Evolutionary conservation across 2,329 filamentous ascomycete species (phyloP).

Genomic region (Fusarium xyrophilum): DNA sequence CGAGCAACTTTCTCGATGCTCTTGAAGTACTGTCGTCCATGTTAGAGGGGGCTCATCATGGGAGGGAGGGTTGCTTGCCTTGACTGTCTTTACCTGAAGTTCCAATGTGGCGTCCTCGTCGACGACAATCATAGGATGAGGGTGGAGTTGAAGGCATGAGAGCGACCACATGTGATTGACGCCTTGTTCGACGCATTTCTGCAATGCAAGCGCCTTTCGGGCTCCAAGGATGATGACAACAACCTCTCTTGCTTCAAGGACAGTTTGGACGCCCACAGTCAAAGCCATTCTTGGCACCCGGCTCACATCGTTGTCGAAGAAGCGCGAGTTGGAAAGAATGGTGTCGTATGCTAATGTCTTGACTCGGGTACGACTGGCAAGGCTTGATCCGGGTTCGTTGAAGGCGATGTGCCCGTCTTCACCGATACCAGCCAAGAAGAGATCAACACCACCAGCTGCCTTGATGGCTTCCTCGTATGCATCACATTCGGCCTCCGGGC

Average conservation of each 20-base stretch:
- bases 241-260: conserved; percentile 81
- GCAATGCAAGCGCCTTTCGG: conserved; percentile 80
- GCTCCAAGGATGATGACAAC: conserved; percentile 83
- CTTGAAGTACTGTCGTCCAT: conserved; percentile 66
- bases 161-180: conserved; percentile 93
- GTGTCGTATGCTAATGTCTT: conserved; percentile 90
- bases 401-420: conserved; percentile 90
- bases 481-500: conserved; percentile 78
- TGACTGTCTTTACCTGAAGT: conserved; percentile 76
- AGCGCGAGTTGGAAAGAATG: conserved; percentile 82
- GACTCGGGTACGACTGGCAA: conserved; percentile 79
- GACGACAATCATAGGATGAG: conserved; percentile 80
- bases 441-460: conserved; percentile 77
- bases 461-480: conserved; percentile 82
- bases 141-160: conserved; percentile 80
- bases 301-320: conserved; percentile 77
- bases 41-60: not conserved
- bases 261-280: conserved; percentile 84
- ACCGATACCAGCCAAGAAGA: conserved; percentile 85
- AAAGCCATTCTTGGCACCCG: conserved; percentile 82
- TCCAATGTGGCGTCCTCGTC: conserved; percentile 81
- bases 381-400: conserved; percentile 84
- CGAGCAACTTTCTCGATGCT: conserved; percentile 71
- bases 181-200: conserved; percentile 80
- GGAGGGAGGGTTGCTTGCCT: conserved; percentile 48